Base-by-base conservation (phyloP, 1,284 basidiomycete genomes). In the Leccinum angustisporum region DNA sequence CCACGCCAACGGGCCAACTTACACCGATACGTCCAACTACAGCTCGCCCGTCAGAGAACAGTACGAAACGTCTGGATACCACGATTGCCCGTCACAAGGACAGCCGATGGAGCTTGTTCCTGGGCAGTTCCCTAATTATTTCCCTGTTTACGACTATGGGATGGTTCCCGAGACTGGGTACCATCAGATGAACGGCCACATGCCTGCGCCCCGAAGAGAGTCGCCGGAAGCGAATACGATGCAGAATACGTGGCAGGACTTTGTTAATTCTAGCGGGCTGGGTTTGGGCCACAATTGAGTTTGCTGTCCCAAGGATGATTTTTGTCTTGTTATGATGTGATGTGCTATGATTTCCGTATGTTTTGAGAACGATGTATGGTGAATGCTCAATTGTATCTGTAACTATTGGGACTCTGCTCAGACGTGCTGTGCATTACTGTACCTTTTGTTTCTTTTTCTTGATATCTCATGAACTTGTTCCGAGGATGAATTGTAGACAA, bases 131-230 rank as follows among this genome's bases (percentile, higher is more conserved):
- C 89, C 89, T 9, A 82, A 81, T 65, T 91, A 91, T 67, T 90
- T 91, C 79, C 83, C 87, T 1, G 89, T 90, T 34, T 91, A 88
- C 66, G 90, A 91, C 69, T 91, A 91, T 71, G 81, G 79, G 14
- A 77, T 79, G 60, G 70, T 70, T 36, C 67, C 70, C 30, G 73
- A 72, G 65, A 78, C 76, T 43, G 71, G 69, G 5, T 71, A 75
- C 50, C 61, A 73, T 50, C 77, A 80, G 6, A 65, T 75, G 63
- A 77, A 77, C 38, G 73, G 71, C 2, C 74, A 72, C 61, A 67
- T 78, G 52, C 69, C 77, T 55, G 62, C 62, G 8, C 75, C 78
- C 5, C 71, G 75, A 54, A 72, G 75, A 51, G 83, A 82, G 21
- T 85, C 85, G 0, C 85, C 85, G 2, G 84, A 86, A 63, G 78